Percentiles rank a stretch among this genome's conserved stretches.
These are phyloP conservation scores for Candida suzukii DNA, from an alignment of 805 yeast species.

Conservation along the genomic window DNA sequence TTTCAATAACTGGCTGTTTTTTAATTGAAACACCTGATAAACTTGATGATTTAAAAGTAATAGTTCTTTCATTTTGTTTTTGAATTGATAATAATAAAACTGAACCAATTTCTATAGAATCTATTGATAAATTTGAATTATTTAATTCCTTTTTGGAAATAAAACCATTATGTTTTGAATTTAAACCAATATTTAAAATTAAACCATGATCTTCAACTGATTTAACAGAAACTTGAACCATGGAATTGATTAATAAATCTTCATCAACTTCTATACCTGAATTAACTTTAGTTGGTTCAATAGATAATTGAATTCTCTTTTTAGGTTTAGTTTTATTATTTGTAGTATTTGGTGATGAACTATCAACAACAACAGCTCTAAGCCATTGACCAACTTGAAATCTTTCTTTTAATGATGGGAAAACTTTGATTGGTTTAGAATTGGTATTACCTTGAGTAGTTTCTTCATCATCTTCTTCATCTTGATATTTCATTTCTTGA, in stretches of 20 bases:
- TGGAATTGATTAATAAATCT: constrained; percentile 54
- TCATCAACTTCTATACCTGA: constrained; percentile 48
- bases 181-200: constrained; percentile 61
- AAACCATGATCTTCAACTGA: constrained; percentile 92
- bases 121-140: constrained; percentile 28
- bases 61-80: constrained; percentile 46
- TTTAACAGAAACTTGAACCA: constrained; percentile 69
- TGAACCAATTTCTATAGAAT: constrained; percentile 47
- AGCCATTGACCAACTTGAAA: constrained; percentile 81
- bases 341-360: constrained; percentile 27
- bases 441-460: constrained; percentile 14
- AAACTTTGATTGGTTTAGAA: constrained; percentile 25
- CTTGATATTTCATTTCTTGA: constrained; percentile 26
- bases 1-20: constrained; percentile 41
- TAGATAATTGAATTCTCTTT: constrained; percentile 61
- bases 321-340: no score
- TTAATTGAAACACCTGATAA: constrained; percentile 31
- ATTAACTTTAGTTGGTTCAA: constrained; percentile 73
- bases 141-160: constrained; percentile 62
- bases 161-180: constrained; percentile 53
- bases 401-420: constrained; percentile 48
- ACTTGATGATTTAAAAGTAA: constrained; percentile 48
- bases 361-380: constrained; percentile 65
- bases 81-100: constrained; percentile 58
- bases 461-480: constrained; percentile 25